phyloP scores from a whole-genome alignment of 2,329 filamentous ascomycete species.

The Paecilomyces formosus region DNA sequence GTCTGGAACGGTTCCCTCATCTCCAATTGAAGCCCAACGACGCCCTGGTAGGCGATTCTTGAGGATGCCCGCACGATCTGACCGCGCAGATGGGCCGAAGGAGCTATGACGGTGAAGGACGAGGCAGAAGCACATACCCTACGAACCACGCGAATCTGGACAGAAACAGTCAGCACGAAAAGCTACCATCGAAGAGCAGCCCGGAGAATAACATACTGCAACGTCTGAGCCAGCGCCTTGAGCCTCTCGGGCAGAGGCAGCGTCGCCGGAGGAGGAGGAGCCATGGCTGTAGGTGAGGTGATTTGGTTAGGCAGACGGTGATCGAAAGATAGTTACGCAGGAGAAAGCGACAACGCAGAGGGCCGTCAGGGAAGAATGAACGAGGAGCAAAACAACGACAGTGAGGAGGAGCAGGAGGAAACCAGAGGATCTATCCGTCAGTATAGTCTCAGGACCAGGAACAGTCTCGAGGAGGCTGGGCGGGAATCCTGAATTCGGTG shows the following conservation, averaged over 20 bases:
- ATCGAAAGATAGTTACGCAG: slow-evolving; percentile 1
- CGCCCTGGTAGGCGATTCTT: neutral
- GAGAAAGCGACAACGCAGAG: neutral
- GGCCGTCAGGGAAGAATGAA: neutral
- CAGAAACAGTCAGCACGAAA: slow-evolving; percentile 27
- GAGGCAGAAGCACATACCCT: slow-evolving; percentile 54
- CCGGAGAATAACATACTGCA: slow-evolving; percentile 68
- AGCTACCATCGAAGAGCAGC: neutral
- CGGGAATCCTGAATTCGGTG: neutral
- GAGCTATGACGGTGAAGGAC: slow-evolving; percentile 10
- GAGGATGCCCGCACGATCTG: neutral
- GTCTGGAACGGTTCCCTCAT: neutral
- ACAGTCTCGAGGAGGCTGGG: neutral
- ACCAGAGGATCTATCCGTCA: neutral
- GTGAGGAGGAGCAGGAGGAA: neutral
- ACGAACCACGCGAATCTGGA: slow-evolving; percentile 63
- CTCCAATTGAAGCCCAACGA: slow-evolving; percentile 2
- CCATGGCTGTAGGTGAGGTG: slow-evolving; percentile 43
- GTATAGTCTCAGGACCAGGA: neutral
- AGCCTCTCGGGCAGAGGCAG: slow-evolving; percentile 69
- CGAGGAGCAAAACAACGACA: neutral
- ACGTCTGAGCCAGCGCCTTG: slow-evolving; percentile 71
- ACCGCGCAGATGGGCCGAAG: neutral
- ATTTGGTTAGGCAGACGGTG: slow-evolving; percentile 2
- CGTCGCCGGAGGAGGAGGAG: slow-evolving; percentile 64